phyloP scores from a whole-genome alignment of 345 rosid genomes.

The Citrus cavaleriei region DNA sequence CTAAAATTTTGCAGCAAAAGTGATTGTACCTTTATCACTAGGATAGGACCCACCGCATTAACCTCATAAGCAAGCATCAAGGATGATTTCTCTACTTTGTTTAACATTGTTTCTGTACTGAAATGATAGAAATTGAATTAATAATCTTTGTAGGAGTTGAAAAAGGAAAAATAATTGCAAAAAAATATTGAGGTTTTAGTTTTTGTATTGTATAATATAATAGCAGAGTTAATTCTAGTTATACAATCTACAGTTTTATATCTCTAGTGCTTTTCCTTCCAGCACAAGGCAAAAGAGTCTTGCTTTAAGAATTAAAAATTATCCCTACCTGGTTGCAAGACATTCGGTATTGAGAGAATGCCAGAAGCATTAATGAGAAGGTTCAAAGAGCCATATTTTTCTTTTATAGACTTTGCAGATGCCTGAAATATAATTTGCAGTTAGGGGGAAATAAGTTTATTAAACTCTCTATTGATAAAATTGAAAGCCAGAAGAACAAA shows the following conservation, averaged over 20 bases:
- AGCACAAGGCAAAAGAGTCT: neutral
- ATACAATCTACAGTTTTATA: neutral
- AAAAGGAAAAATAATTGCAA: neutral
- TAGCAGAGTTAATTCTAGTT: neutral
- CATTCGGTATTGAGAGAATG: slow-evolving; percentile 74
- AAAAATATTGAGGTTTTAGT: neutral
- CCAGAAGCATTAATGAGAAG: slow-evolving; percentile 90
- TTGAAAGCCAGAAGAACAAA: neutral
- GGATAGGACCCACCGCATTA: slow-evolving; percentile 82
- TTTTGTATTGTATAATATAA: neutral
- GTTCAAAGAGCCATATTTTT: slow-evolving; percentile 65
- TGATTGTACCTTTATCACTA: slow-evolving; percentile 61
- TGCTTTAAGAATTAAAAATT: slow-evolving; percentile 4
- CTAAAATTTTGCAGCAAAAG: neutral
- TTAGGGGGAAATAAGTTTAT: neutral
- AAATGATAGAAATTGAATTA: slow-evolving; percentile 23
- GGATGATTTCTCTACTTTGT: slow-evolving; percentile 77
- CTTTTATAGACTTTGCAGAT: slow-evolving; percentile 54
- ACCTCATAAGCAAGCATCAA: slow-evolving; percentile 80
- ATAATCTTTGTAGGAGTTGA: neutral
- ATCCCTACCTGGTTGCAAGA: slow-evolving; percentile 74
- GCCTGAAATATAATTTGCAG: slow-evolving; percentile 40
- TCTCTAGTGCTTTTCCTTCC: neutral
- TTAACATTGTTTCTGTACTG: slow-evolving; percentile 84
- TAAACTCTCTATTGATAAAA: neutral